Evolutionary conservation across 106 monocot genomes (phyloP), one percentile per base, ranked within the genome.

Genomic region (Apostasia ramifera): DNA sequence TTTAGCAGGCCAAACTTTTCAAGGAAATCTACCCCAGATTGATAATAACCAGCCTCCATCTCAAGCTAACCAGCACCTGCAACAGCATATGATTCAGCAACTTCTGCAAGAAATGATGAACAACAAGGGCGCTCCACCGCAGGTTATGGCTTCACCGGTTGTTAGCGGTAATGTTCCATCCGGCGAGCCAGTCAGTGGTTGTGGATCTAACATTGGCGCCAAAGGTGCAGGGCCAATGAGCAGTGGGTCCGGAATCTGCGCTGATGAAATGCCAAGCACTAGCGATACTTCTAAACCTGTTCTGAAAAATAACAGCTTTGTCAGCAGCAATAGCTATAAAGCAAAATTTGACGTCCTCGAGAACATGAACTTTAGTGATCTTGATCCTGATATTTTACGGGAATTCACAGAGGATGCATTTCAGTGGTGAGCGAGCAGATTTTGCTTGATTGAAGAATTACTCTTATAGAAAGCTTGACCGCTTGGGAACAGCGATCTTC

Each of bases 41-140:
- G 61, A 45, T 6, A 69, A 44, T 40, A 45, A n/a, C 44, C 55
- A 57, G 44, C 7, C 55, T 6, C 47, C 55, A 12, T 49, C 69
- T n/a, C 69, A 69, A 55, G 40, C 55, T 15, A 70, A 70, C 8
- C 57, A 51, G 46, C 52, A 70, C 3, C 4, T 70, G 13, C 53
- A 70, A 11, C 57, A 70, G 9, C 70, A 70, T 45, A 40, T 70
- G 57, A 70, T 70, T 37, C 70, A 70, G 42, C 70, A 70, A 44
- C 70, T 70, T 43, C 47, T 70, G 44, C 70, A 70, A 4, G 70
- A 70, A 57, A 57, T 70, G 57, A 70, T 70, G 57, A 70, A 70
- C 57, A 61, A 61, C 42, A 70, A 57, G 8, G 56, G 44, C 6
- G 44, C 44, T 40, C 8, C 14, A 5, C 57, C 55, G 45, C 70